Conservation (phyloP, 164 flowering plant species). For the Echeveria elegans region DNA sequence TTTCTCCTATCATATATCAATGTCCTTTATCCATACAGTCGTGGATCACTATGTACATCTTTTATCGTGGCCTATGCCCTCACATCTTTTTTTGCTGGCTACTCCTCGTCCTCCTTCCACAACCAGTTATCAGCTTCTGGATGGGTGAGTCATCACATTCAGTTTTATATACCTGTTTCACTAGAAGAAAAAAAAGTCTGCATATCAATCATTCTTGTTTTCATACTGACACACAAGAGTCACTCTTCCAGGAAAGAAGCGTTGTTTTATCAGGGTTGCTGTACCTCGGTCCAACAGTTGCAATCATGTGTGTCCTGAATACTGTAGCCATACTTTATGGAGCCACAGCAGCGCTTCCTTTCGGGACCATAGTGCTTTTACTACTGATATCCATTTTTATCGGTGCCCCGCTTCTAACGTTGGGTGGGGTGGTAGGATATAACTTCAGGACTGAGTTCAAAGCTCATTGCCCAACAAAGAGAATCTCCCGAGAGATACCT, state of each 20-base stretch:
- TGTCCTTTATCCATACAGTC: slow-evolving; percentile 56
- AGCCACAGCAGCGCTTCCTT: slow-evolving; percentile 66
- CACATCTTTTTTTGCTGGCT: slow-evolving; percentile 69
- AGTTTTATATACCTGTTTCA: not conserved
- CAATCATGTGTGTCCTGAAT: slow-evolving; percentile 39
- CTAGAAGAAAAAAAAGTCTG: not conserved
- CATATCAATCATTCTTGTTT: not conserved
- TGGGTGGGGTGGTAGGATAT: slow-evolving; percentile 55
- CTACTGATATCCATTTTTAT: slow-evolving; percentile 36
- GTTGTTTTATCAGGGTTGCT: slow-evolving; percentile 49
- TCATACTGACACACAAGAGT: slow-evolving; percentile 6
- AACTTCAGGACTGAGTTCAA: slow-evolving; percentile 33
- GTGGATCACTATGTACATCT: slow-evolving; percentile 45
- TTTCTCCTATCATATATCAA: slow-evolving; percentile 47
- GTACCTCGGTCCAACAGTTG: slow-evolving; percentile 47
- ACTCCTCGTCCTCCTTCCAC: slow-evolving; percentile 48
- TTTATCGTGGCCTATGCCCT: slow-evolving; percentile 40
- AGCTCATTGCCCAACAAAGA: slow-evolving; percentile 47
- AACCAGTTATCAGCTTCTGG: slow-evolving; percentile 38
- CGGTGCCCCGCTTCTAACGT: slow-evolving; percentile 46
- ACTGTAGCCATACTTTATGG: slow-evolving; percentile 44
- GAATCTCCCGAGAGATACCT: slow-evolving; percentile 52
- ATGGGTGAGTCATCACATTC: slow-evolving; percentile 40
- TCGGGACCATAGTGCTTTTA: slow-evolving; percentile 51
- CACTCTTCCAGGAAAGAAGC: slow-evolving; percentile 41